Evolutionary conservation across 306 rosid species (phyloP).

Genomic region (Macrotyloma uniflorum): DNA sequence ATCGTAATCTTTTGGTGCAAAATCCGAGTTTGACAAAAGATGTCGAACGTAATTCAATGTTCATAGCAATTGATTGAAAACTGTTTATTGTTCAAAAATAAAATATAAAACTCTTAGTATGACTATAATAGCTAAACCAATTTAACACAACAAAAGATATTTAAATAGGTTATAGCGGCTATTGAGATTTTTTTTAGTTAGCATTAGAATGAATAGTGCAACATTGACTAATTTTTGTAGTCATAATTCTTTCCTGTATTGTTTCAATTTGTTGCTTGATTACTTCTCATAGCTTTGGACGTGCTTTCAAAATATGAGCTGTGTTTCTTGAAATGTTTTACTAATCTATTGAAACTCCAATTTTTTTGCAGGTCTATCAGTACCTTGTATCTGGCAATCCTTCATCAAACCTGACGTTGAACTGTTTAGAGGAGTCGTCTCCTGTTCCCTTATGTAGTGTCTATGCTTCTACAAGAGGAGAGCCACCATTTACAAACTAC

Average conservation of each 20-base stretch:
- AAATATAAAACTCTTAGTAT: neutral
- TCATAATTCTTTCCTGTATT: neutral
- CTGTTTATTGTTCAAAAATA: neutral
- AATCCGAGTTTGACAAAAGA: neutral
- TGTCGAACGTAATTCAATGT: neutral
- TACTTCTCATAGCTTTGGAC: slow-evolving; percentile 8
- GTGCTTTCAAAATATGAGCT: slow-evolving; percentile 4
- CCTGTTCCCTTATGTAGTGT: slow-evolving; percentile 75
- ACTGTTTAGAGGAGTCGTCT: slow-evolving; percentile 50
- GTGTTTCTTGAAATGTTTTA: neutral
- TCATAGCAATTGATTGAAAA: neutral
- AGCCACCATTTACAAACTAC: slow-evolving; percentile 88
- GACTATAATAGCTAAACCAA: slow-evolving; percentile 12
- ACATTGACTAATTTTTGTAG: neutral
- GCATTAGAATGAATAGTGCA: neutral
- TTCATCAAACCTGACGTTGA: slow-evolving; percentile 41
- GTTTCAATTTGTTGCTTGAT: slow-evolving; percentile 15
- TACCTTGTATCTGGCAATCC: slow-evolving; percentile 65
- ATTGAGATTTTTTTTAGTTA: neutral
- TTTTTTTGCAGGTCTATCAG: slow-evolving; percentile 70
- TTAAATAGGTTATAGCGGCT: slow-evolving; percentile 5
- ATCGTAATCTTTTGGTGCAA: neutral
- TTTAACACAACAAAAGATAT: slow-evolving; percentile 8
- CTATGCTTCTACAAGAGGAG: slow-evolving; percentile 67
- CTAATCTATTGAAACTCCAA: slow-evolving; percentile 25